Conservation (phyloP, 768 basidiomycete genomes). For the Heimioporus sp. region DNA sequence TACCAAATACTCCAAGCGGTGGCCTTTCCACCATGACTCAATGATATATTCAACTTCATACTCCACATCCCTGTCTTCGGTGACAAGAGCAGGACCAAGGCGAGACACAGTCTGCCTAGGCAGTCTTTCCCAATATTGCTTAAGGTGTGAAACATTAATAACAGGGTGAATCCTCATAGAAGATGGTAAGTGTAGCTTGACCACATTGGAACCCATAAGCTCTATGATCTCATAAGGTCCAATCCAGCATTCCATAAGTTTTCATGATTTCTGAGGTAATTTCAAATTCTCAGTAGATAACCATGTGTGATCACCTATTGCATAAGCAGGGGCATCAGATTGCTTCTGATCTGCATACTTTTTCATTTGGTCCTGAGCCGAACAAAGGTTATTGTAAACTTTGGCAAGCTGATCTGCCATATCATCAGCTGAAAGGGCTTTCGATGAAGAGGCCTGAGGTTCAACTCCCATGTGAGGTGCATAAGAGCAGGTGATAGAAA, state of each 20-base stretch:
- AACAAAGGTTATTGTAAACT: neutral
- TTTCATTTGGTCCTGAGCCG: neutral
- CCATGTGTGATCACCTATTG: no score
- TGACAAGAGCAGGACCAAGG: neutral
- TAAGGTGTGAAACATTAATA: neutral
- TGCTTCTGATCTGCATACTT: no score
- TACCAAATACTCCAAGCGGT: neutral
- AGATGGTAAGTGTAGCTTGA: no score
- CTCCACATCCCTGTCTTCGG: neutral
- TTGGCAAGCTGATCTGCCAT: no score
- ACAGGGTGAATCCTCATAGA: neutral
- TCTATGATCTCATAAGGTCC: neutral
- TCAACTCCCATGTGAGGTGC: no score
- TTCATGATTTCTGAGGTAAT: neutral
- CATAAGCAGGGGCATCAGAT: no score
- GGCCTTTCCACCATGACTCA: neutral
- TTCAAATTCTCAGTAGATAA: neutral
- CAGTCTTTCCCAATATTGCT: neutral
- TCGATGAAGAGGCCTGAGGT: no score
- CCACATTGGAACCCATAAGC: neutral
- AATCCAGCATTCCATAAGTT: neutral
- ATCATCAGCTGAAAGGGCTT: no score
- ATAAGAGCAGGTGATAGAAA: no score
- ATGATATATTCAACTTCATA: slow-evolving; percentile 1
- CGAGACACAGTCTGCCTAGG: neutral